Percentiles rank a stretch among this genome's conserved stretches.
Evolutionary conservation across 2,329 filamentous ascomycete species (phyloP).

Genomic region (Xylariaceae sp.): DNA sequence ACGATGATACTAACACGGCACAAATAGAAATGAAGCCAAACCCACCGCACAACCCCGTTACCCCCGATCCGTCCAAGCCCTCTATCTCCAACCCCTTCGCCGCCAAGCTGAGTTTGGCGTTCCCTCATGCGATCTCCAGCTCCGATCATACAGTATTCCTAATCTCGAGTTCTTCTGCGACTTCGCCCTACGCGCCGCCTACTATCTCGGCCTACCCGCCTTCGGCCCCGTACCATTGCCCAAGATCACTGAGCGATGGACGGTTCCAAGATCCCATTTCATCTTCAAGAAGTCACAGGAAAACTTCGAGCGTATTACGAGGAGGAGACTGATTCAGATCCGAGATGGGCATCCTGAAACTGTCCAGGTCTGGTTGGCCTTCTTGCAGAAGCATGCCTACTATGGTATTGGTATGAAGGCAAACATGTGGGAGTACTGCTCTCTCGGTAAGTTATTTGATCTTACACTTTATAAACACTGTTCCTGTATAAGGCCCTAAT

Average conservation of each 20-base stretch:
- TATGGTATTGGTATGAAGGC: conserved; percentile 99
- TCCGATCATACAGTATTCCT: conserved; percentile 85
- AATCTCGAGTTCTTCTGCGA: conserved; percentile 94
- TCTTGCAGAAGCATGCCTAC: conserved; percentile 86
- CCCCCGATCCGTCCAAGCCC: conserved; percentile 76
- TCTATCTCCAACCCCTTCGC: conserved; percentile 81
- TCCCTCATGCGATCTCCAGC: conserved; percentile 83
- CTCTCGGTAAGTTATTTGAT: conserved; percentile 52
- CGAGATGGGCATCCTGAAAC: conserved; percentile 85
- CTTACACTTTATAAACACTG: not conserved
- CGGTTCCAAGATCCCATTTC: conserved; percentile 82
- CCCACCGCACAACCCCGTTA: conserved; percentile 46
- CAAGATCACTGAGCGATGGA: conserved; percentile 87
- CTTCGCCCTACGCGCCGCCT: conserved; percentile 90
- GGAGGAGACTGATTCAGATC: conserved; percentile 84
- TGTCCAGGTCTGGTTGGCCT: conserved; percentile 89
- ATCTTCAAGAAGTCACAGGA: conserved; percentile 97
- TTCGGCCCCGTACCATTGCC: conserved; percentile 84
- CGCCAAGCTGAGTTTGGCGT: conserved; percentile 70
- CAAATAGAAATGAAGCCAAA: conserved; percentile 26
- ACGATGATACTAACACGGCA: conserved; percentile 18
- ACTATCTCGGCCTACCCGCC: conserved; percentile 84
- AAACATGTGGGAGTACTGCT: conserved; percentile 87
- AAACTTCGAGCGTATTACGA: conserved; percentile 91
- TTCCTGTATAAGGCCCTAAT: conserved; percentile 2